A percentile compares a stretch with the other conserved stretches of the same genome.
Conservation (phyloP, 345 rosid genomes). For the Rhodamnia argentea region DNA sequence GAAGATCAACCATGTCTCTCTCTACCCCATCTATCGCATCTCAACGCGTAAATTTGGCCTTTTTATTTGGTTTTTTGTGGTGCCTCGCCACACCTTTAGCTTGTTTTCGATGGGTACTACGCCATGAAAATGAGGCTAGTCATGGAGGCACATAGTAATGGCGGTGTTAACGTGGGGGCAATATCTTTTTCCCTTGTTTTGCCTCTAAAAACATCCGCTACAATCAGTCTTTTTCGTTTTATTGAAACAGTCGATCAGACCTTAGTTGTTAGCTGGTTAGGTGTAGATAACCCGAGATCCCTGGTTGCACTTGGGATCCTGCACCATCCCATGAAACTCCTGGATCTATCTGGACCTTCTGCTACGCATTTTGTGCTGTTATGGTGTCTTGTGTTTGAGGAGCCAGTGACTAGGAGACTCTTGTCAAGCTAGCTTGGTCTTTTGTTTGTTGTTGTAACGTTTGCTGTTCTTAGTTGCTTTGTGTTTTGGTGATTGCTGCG, state of each 20-base stretch:
- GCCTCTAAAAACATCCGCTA: constrained; percentile 40
- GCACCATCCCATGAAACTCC: background rate
- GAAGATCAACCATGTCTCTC: background rate
- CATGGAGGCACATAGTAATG: constrained; percentile 30
- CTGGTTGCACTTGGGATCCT: constrained; percentile 4
- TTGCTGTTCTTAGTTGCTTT: background rate
- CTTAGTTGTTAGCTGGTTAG: background rate
- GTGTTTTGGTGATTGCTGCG: background rate
- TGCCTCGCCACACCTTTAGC: constrained; percentile 54
- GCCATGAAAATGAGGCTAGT: constrained; percentile 31
- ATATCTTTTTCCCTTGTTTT: background rate
- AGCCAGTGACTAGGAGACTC: background rate
- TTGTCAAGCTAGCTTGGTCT: background rate
- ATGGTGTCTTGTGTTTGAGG: too few relatives aligned
- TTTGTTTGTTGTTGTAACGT: background rate
- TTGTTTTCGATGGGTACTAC: constrained; percentile 15
- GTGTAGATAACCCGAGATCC: background rate
- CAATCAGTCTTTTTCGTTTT: background rate
- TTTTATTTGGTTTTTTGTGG: accelerated
- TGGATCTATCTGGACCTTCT: constrained; percentile 3
- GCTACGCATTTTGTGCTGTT: constrained; percentile 15
- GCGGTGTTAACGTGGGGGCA: constrained; percentile 47
- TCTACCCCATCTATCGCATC: background rate
- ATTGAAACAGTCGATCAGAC: background rate
- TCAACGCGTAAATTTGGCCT: too few relatives aligned